A percentile compares a stretch with the other conserved stretches of the same genome.
phyloP scores from a whole-genome alignment of 805 yeast species.

The Debaryomyces castellii region DNA sequence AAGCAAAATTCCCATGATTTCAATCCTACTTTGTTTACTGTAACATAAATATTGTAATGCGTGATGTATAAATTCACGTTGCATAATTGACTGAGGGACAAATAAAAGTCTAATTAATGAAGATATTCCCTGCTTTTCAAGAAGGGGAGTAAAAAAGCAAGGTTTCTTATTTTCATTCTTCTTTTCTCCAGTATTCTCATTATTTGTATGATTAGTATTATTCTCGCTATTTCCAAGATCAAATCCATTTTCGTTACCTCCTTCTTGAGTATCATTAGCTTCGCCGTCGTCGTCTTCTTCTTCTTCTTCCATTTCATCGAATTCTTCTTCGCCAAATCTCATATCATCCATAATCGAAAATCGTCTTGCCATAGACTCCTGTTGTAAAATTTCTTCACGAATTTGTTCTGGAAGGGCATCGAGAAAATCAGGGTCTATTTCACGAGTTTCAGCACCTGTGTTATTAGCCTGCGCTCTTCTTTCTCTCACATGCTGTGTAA shows the following conservation, averaged over 20 bases:
- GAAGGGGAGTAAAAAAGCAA: slow-evolving; percentile 56
- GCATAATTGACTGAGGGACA: slow-evolving; percentile 64
- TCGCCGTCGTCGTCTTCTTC: slow-evolving; percentile 6
- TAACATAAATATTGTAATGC: slow-evolving; percentile 66
- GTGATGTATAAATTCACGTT: slow-evolving; percentile 63
- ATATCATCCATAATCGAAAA: slow-evolving; percentile 24
- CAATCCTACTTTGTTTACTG: slow-evolving; percentile 76
- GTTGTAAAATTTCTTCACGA: slow-evolving; percentile 61
- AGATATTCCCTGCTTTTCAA: slow-evolving; percentile 76
- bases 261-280: no score
- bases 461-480: slow-evolving; percentile 59
- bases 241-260: slow-evolving; percentile 7
- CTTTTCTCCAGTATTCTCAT: slow-evolving; percentile 9
- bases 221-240: background rate
- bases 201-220: background rate
- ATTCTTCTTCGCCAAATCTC: slow-evolving; percentile 21
- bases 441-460: slow-evolving; percentile 49
- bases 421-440: slow-evolving; percentile 76
- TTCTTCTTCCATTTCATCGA: slow-evolving; percentile 11
- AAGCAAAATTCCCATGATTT: slow-evolving; percentile 65
- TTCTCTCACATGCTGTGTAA: slow-evolving; percentile 79
- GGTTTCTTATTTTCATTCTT: slow-evolving; percentile 10
- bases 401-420: slow-evolving; percentile 74
- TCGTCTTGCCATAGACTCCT: slow-evolving; percentile 49
- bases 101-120: slow-evolving; percentile 69